Evolutionary conservation across 2,329 filamentous ascomycete genomes (phyloP), one percentile per base, ranked within the genome.

Genomic region (Mycogone perniciosa): DNA sequence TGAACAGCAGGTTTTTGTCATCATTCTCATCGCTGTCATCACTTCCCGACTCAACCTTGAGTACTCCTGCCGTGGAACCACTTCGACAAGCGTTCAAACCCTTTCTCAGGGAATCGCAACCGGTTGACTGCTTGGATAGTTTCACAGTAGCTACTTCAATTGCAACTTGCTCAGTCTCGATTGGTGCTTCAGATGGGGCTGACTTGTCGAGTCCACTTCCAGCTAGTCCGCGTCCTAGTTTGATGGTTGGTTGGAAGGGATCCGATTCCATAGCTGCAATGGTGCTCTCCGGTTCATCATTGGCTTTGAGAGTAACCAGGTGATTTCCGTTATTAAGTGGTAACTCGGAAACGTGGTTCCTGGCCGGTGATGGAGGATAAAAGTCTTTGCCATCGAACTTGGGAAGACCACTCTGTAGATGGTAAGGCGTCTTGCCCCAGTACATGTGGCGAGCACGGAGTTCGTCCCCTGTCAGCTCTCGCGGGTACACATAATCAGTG

Each of bases 341-440:
- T 31, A 20, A 31, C 13, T 53, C 51, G 4, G 52, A 27, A 7
- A 56, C 55, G 31, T 53, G 54, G 33, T 65, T 59, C 60, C 77
- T 79, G 54, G 65, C 62, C 1, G 79, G 77, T 0, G 80, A 82
- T 3, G 78, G 67, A 31, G 76, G 78, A 54, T 83, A 84, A 57
- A 84, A 84, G 60, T 84, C 74, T 61, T 81, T 82, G 27, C 82
- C 81, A 56, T 85, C 81, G 57, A 81, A 85, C 62, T 81, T 84
- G 33, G 81, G 81, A 38, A 84, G 67, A 2, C 79, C 77, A 33
- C 68, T 71, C 44, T 76, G 70, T 9, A 72, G 70, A 56, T 75
- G 72, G 31, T 67, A 71, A 39, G 80, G 74, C 11, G 76, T 74
- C 40, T 77, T 76, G 7, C 77, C 80, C 79, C 80, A 85, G 61